Percentiles rank a stretch among this genome's conserved stretches.
These are phyloP conservation scores for Tephrocybe sp. DNA, from an alignment of 768 basidiomycete species.

Conservation along the genomic window DNA sequence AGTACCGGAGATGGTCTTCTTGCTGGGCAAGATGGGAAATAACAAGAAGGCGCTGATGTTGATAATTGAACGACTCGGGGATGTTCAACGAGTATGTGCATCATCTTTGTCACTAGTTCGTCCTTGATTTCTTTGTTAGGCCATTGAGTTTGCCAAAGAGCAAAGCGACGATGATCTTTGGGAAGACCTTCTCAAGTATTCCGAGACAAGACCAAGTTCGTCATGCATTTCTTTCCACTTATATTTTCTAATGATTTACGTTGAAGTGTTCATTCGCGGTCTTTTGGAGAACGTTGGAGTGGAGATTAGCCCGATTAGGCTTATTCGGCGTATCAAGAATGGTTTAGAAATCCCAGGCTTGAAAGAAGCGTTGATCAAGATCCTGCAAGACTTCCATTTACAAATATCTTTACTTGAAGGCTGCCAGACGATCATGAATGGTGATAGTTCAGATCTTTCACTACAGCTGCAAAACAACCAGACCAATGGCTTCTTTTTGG, in stretches of 20 bases:
- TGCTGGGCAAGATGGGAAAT: conserved; percentile 96
- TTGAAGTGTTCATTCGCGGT: conserved; percentile 86
- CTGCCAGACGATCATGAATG: conserved; percentile 81
- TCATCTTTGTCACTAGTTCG: not conserved
- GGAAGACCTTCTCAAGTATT: conserved; percentile 94
- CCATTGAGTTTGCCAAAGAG: conserved; percentile 97
- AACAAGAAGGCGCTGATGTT: conserved; percentile 92
- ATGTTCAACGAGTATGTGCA: conserved; percentile 75
- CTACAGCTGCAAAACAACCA: conserved; percentile 70
- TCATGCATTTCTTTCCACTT: conserved; percentile 3
- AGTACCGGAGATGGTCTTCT: conserved; percentile 96
- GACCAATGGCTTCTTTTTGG: conserved; percentile 74
- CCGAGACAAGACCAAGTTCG: conserved; percentile 87
- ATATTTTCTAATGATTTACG: not conserved
- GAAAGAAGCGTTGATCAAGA: conserved; percentile 93
- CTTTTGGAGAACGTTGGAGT: conserved; percentile 94
- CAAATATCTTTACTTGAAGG: conserved; percentile 93
- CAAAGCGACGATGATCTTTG: conserved; percentile 96
- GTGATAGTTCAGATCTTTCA: conserved; percentile 77
- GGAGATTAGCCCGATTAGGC: conserved; percentile 91
- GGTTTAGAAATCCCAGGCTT: conserved; percentile 95
- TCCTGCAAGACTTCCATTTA: conserved; percentile 92
- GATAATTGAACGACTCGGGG: conserved; percentile 92
- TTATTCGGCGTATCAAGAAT: conserved; percentile 93
- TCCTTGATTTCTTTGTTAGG: conserved; percentile 38